Conservation (phyloP, 805 yeast species). For the Komagataella kurtzmanii region DNA sequence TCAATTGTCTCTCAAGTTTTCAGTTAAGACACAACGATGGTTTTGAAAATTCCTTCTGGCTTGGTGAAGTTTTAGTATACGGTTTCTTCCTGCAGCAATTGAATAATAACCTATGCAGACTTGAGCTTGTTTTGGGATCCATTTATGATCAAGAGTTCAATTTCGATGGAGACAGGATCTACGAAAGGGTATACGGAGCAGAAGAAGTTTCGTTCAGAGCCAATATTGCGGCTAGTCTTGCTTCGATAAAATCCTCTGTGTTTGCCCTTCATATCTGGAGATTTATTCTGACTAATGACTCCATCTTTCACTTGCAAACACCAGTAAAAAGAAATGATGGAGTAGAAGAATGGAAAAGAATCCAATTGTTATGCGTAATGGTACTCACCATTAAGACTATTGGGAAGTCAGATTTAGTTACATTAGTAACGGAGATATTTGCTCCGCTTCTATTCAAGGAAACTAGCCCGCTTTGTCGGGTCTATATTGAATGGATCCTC, state of each 20-base stretch:
- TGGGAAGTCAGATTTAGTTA: conserved; percentile 10
- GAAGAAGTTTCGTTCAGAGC: conserved; percentile 44
- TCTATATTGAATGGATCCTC: conserved; percentile 70
- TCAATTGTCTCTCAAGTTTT: conserved; percentile 29
- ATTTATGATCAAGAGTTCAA: conserved; percentile 33
- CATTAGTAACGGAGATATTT: conserved; percentile 14
- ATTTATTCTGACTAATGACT: conserved; percentile 22
- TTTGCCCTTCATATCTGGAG: conserved; percentile 21
- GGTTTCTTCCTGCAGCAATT: conserved; percentile 38
- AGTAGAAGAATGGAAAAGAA: conserved; percentile 51
- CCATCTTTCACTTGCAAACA: conserved; percentile 26
- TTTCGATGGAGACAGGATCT: conserved; percentile 23
- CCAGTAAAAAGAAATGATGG: conserved; percentile 53
- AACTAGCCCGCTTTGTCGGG: conserved; percentile 65
- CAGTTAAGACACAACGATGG: conserved; percentile 18
- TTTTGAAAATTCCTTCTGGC: conserved; percentile 35
- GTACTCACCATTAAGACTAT: conserved; percentile 27
- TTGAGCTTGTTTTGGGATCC: conserved; percentile 45
- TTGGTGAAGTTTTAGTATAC: conserved; percentile 32
- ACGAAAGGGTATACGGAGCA: conserved; percentile 37
- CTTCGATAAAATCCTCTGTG: conserved; percentile 15
- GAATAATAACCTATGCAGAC: conserved; percentile 37
- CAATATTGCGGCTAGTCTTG: conserved; percentile 31
- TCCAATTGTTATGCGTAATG: conserved; percentile 41
- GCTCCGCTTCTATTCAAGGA: conserved; percentile 37